Evolutionary conservation across 164 flowering plant genomes (phyloP).

Genomic region (Tetracentron sinense): DNA sequence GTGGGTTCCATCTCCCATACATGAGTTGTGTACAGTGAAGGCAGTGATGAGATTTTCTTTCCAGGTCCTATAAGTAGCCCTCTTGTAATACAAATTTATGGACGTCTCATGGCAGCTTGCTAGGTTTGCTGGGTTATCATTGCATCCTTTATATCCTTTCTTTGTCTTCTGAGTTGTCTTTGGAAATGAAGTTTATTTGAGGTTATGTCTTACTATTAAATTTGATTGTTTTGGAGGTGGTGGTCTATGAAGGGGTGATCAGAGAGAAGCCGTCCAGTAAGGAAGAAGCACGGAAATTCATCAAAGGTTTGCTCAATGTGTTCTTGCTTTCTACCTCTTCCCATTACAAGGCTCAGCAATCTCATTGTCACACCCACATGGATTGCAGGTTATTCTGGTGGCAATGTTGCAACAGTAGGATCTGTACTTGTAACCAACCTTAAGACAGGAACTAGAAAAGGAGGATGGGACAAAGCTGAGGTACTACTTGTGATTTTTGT

Average conservation of each 20-base stretch:
- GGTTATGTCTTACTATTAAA: slow-evolving; percentile 24
- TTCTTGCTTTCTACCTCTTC: slow-evolving; percentile 1
- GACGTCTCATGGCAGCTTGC: neutral
- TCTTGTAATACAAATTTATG: neutral
- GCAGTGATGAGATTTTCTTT: neutral
- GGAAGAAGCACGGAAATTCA: slow-evolving; percentile 77
- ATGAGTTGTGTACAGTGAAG: neutral
- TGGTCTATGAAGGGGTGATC: slow-evolving; percentile 81
- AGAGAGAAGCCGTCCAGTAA: slow-evolving; percentile 87
- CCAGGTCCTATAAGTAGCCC: neutral
- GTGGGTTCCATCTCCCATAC: neutral
- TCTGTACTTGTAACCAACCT: slow-evolving; percentile 86
- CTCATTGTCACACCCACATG: neutral
- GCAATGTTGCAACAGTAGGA: slow-evolving; percentile 69
- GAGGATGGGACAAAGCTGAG: slow-evolving; percentile 83
- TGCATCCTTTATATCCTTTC: slow-evolving; percentile 25
- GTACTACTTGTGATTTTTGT: slow-evolving; percentile 31
- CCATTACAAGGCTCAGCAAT: neutral
- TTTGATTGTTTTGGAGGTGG: slow-evolving; percentile 68
- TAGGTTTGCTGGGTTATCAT: neutral
- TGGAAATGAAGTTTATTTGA: neutral
- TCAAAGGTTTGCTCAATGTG: slow-evolving; percentile 49
- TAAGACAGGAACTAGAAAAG: slow-evolving; percentile 61
- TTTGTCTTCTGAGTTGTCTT: neutral
- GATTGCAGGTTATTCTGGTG: slow-evolving; percentile 69